Evolutionary conservation across 1,139 yeast genomes (phyloP), one percentile per base, ranked within the genome.

Genomic region (Suhomyces anneliseae): DNA sequence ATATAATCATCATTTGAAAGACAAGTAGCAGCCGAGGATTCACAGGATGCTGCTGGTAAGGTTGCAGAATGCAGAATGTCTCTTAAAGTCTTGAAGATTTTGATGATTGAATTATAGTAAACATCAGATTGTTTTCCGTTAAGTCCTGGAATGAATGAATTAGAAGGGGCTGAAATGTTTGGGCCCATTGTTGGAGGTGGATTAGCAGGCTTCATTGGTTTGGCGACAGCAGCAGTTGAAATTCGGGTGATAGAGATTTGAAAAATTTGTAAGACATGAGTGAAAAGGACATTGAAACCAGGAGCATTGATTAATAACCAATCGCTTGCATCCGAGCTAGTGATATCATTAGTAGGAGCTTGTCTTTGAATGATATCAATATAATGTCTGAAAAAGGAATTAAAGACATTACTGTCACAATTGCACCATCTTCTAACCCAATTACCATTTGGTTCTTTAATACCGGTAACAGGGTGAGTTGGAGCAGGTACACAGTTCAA

Each of bases 331-430:
- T 34, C 44, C n/a, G 46, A 29, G 26, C 39, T 42, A 24, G 43
- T 36, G 6, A 24, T 15, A 7, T 48, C 47, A 24, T 38, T n/a
- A 19, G 40, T 39, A 2, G 45, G 47, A 7, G 48, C 33, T 29
- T 40, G 19, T 32, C 40, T 26, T 38, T 69, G 58, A 11, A 75
- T 66, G 2, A 77, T 74, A n/a, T 46, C 66, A 48, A 66, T 66
- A 59, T 85, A 86, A 62, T 89, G 95, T 59, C 89, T 83, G 48
- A 87, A 69, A 57, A 89, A 89, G 1, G 95, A 83, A 53, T 80
- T 79, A 63, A 89, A 87, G 2, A 88, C 74, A 64, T 56, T 83
- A 67, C 90, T 89, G 78, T 69, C 88, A 45, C 70, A 64, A 53
- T 62, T 61, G 53, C 69, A 65, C 79, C 79, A 76, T 44, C 78